phyloP scores from a whole-genome alignment of 75 land plant species.

The Cupressus sempervirens region DNA sequence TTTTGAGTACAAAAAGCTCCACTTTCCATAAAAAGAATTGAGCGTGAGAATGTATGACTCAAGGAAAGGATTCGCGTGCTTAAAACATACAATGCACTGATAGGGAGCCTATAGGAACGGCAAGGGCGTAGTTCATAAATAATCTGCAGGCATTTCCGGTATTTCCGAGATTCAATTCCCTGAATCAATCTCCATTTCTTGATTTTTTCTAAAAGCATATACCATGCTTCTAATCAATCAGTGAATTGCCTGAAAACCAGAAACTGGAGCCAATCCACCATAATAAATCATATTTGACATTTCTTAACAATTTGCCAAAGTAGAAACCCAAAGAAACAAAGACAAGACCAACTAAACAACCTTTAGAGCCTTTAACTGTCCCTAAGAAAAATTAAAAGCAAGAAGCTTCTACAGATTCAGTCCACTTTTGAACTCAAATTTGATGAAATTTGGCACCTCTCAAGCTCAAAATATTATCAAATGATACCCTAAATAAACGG shows the following conservation, averaged over 20 bases:
- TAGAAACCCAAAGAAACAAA: not conserved
- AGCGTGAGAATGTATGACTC: not conserved
- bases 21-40: not conserved
- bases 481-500: conserved; percentile 5
- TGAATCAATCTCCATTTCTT: not conserved
- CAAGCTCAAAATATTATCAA: not conserved
- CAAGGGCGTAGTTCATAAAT: not conserved
- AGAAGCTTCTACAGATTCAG: conserved; percentile 6
- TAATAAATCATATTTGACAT: not conserved
- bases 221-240: conserved; percentile 6
- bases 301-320: conserved; percentile 1
- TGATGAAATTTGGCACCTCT: not conserved
- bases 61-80: not conserved
- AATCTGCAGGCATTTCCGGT: not conserved
- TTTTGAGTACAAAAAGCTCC: not conserved
- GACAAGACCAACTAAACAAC: not conserved
- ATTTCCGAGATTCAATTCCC: not conserved
- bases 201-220: not conserved
- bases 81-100: not conserved
- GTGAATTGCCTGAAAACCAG: not conserved
- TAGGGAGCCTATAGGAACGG: not conserved
- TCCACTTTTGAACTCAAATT: not conserved
- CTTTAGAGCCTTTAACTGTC: not conserved
- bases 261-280: conserved; percentile 1
- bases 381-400: not conserved